Evolutionary conservation across 164 flowering plant genomes (phyloP), one percentile per base, ranked within the genome.

Genomic region (Piper longum): DNA sequence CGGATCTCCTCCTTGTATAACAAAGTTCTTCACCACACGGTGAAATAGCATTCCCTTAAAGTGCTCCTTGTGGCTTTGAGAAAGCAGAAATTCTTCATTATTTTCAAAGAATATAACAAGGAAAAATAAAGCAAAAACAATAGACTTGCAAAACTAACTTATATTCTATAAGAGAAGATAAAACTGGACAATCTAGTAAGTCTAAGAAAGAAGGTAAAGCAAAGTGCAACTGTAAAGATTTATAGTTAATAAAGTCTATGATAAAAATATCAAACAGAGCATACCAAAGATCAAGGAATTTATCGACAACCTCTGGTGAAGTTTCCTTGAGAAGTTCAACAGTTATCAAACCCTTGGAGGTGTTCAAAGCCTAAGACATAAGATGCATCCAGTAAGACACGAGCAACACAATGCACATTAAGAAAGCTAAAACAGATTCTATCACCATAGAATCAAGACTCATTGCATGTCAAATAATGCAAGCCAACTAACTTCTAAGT

Each of bases 41-140:
- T 74, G 82, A 65, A 95, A 89, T 44, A 56, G 83, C 91, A 87
- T 87, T 56, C 92, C 96, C 60, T 82, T 89, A 75, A 95, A 95
- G 75, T 80, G 75, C 13, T 95, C 98, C 73, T 82, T 91, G 65
- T 86, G 82, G 80, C 99, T 95, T 89, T 76, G 36, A 26, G 76
- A 71, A 67, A 74, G 39, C 65, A 74, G 57, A 58, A 55, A 59
- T 57, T 41, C 6, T 48, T 19, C 40, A 63, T 70, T 54, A 63
- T 43, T 17, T 64, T 52, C 14, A 40, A 54, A 56, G 36, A 26
- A 26, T 26, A 56, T 8, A 39, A 19, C 13, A 26, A 54, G 59
- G n/a, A 13, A 66, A 7, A 41, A 43, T 48, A 39, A 67, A 7
- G 26, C 52, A 41, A 57, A 39, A 57, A 57, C 36, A 26, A 57